These are phyloP conservation scores for Fusarium sp. DNA, from an alignment of 2,329 filamentous ascomycete species.

Conservation along the genomic window DNA sequence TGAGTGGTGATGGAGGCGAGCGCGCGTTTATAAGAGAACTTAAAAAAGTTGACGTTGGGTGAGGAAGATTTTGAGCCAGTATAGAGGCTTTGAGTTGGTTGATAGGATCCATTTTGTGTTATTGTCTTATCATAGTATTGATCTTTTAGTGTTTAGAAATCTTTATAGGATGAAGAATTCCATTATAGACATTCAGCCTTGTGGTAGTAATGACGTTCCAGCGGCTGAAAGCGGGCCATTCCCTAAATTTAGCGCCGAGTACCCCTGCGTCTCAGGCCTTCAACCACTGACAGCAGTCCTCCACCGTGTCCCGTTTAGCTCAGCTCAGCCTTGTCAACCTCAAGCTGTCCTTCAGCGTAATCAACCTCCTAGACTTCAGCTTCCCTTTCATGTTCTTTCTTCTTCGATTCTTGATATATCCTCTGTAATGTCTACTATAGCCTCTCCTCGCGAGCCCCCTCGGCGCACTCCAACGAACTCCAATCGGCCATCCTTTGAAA, in stretches of 20 bases:
- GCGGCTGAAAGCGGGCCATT: conserved; percentile 38
- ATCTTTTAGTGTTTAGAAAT: conserved; percentile 25
- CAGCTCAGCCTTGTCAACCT: conserved; percentile 33
- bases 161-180: background rate
- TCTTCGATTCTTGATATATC: background rate
- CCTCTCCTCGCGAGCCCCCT: conserved; percentile 70
- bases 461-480: conserved; percentile 76
- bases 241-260: conserved; percentile 37
- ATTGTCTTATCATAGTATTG: conserved; percentile 10
- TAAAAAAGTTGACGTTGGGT: conserved; percentile 70
- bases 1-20: conserved; percentile 70
- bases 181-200: conserved; percentile 30
- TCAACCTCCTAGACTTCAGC: background rate
- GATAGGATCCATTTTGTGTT: conserved; percentile 48
- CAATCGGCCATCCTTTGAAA: conserved; percentile 78
- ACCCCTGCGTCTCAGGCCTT: conserved; percentile 26
- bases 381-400: background rate
- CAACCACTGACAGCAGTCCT: conserved; percentile 31
- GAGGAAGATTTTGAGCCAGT: conserved; percentile 65
- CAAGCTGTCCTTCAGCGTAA: conserved; percentile 1
- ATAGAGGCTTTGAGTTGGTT: conserved; percentile 65
- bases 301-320: conserved; percentile 37
- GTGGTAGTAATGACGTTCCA: conserved; percentile 41
- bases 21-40: conserved; percentile 68
- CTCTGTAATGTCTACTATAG: conserved; percentile 73